These are phyloP conservation scores for Blastocystis sp. DNA, from an alignment of 352 stramenopile genomes.

Conservation along the genomic window DNA sequence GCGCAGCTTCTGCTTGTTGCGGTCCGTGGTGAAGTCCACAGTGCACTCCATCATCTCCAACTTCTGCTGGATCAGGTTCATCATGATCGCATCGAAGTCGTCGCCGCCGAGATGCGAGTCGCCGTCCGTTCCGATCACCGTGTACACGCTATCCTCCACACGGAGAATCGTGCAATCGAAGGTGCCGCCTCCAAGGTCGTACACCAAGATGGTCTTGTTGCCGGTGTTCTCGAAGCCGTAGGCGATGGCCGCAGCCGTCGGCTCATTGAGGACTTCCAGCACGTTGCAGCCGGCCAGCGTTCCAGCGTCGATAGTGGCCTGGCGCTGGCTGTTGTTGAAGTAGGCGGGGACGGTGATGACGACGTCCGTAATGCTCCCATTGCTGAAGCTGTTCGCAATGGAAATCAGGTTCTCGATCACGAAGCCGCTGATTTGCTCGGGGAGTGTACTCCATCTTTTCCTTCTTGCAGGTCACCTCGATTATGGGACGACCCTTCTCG, in stretches of 20 bases:
- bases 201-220: constrained; percentile 72
- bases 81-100: constrained; percentile 75
- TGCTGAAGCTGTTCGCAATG: not conserved
- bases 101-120: constrained; percentile 85
- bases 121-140: constrained; percentile 79
- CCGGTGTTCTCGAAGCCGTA: constrained; percentile 55
- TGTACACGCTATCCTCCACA: constrained; percentile 53
- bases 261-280: constrained; percentile 54
- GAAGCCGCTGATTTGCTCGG: constrained; percentile 57
- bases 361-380: constrained; percentile 20
- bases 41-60: not conserved
- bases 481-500: constrained; percentile 19
- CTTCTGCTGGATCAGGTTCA: not conserved
- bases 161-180: constrained; percentile 75
- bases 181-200: constrained; percentile 77
- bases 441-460: constrained; percentile 32
- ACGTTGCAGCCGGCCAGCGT: constrained; percentile 42
- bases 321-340: constrained; percentile 64
- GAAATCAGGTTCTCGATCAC: constrained; percentile 36
- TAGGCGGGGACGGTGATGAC: constrained; percentile 67
- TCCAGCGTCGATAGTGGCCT: constrained; percentile 56
- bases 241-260: constrained; percentile 64
- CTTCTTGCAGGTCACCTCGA: constrained; percentile 17
- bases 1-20: not conserved
- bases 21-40: not conserved